Percentiles rank a stretch among this genome's conserved stretches.
These are phyloP conservation scores for Sarocladiaceae sp. DNA, from an alignment of 2,329 filamentous ascomycete genomes.

Conservation along the genomic window DNA sequence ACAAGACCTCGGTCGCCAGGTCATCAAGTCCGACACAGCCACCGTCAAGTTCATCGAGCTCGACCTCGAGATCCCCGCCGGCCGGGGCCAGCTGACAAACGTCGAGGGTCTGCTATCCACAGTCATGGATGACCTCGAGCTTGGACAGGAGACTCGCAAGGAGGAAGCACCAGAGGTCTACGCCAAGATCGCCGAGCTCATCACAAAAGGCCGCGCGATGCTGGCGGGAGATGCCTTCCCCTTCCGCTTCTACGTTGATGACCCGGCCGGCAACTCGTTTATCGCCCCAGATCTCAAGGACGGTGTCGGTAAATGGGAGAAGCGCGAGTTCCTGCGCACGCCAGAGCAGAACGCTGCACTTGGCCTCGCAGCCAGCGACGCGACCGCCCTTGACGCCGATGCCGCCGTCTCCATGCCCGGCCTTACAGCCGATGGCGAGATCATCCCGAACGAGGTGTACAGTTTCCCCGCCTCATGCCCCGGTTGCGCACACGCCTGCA, in stretches of 20 bases:
- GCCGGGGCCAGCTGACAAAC: conserved; percentile 87
- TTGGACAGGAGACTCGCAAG: conserved; percentile 78
- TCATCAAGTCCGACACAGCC: conserved; percentile 88
- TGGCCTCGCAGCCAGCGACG: conserved; percentile 60
- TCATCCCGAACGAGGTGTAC: conserved; percentile 88
- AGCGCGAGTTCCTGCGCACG: conserved; percentile 76
- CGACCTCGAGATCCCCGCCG: conserved; percentile 87
- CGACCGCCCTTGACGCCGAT: conserved; percentile 33
- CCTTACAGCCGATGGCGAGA: conserved; percentile 59
- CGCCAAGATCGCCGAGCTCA: conserved; percentile 69
- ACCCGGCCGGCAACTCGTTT: conserved; percentile 92
- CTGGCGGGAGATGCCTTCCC: conserved; percentile 71
- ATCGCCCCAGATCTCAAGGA: conserved; percentile 82
- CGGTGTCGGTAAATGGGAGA: conserved; percentile 79
- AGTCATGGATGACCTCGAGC: conserved; percentile 72
- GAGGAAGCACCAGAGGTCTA: conserved; percentile 71
- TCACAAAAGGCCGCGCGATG: conserved; percentile 70
- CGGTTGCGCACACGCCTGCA: conserved; percentile 78
- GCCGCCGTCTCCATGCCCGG: conserved; percentile 46
- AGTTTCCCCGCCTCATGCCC: conserved; percentile 88
- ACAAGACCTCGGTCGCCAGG: conserved; percentile 74
- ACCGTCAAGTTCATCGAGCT: conserved; percentile 83
- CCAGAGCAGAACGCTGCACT: conserved; percentile 81
- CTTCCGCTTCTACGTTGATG: conserved; percentile 82
- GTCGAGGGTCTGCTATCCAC: conserved; percentile 79